These are phyloP conservation scores for Aotearoamyces nothofagi DNA, from an alignment of 2,329 filamentous ascomycete species.

Conservation along the genomic window DNA sequence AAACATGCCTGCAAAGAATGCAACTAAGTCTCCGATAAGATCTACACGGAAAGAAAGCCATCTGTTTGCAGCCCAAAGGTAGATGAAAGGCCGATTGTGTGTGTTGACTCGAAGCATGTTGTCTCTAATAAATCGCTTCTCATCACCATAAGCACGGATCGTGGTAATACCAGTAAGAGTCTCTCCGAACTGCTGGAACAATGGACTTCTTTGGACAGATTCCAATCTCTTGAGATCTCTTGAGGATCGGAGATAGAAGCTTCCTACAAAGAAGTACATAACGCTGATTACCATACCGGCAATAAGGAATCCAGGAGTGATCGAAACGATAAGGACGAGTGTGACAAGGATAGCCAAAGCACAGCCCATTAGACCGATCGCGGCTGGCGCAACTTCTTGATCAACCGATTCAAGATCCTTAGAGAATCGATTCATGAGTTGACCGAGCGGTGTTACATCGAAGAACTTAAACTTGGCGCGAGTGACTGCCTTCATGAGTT, in stretches of 20 bases:
- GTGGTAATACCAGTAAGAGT: constrained; percentile 90
- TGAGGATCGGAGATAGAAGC: constrained; percentile 85
- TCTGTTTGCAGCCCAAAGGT: constrained; percentile 89
- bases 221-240: constrained; percentile 90
- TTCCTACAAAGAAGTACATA: constrained; percentile 69
- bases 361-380: constrained; percentile 59
- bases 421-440: constrained; percentile 97
- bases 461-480: constrained; percentile 96
- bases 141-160: constrained; percentile 90
- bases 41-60: constrained; percentile 94
- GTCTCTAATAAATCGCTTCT: constrained; percentile 83
- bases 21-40: constrained; percentile 74
- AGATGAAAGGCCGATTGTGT: constrained; percentile 87
- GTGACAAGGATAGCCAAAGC: constrained; percentile 63
- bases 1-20: constrained; percentile 88
- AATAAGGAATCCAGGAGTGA: constrained; percentile 83
- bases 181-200: constrained; percentile 97
- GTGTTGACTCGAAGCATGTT: constrained; percentile 80
- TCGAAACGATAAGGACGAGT: constrained; percentile 68
- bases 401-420: constrained; percentile 93
- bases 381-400: constrained; percentile 86
- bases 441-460: constrained; percentile 85
- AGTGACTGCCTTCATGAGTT: constrained; percentile 63
- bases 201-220: constrained; percentile 80
- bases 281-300: constrained; percentile 72